Conservation (phyloP, 192 early-diverging fungal genomes). For the Jimgerdemannia flammicorona region DNA sequence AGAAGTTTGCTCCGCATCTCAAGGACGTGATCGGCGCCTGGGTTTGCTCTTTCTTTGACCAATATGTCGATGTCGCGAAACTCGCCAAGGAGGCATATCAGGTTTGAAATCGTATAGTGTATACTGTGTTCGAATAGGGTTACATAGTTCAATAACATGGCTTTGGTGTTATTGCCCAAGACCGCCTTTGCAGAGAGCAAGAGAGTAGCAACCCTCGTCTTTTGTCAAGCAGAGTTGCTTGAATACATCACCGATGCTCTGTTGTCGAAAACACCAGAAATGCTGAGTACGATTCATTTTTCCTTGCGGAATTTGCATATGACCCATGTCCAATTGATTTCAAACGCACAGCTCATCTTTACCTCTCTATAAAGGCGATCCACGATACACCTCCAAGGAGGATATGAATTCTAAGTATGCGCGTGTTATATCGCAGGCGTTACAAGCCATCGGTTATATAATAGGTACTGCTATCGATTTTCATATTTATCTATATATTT, state of each 20-base stretch:
- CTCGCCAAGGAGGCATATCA: conserved; percentile 62
- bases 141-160: too few species aligned
- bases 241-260: conserved; percentile 65
- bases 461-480: conserved; percentile 25
- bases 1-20: conserved; percentile 74
- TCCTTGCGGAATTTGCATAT: too few species aligned
- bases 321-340: too few species aligned
- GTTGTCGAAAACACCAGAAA: conserved; percentile 74
- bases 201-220: conserved; percentile 66
- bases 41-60: conserved; percentile 82
- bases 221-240: conserved; percentile 73
- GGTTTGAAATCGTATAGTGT: conserved; percentile 22
- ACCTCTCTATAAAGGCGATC: too few species aligned
- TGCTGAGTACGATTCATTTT: conserved; percentile 36
- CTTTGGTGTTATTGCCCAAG: too few species aligned
- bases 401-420: conserved; percentile 71
- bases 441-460: conserved; percentile 54
- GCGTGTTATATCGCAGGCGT: conserved; percentile 58
- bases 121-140: too few species aligned
- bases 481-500: background rate
- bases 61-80: conserved; percentile 69
- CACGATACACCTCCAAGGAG: conserved; percentile 67
- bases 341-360: too few species aligned
- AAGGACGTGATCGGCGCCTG: conserved; percentile 83
- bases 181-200: conserved; percentile 78